Base-by-base conservation (phyloP, 306 rosid species). In the Pyrus bretschneideri region DNA sequence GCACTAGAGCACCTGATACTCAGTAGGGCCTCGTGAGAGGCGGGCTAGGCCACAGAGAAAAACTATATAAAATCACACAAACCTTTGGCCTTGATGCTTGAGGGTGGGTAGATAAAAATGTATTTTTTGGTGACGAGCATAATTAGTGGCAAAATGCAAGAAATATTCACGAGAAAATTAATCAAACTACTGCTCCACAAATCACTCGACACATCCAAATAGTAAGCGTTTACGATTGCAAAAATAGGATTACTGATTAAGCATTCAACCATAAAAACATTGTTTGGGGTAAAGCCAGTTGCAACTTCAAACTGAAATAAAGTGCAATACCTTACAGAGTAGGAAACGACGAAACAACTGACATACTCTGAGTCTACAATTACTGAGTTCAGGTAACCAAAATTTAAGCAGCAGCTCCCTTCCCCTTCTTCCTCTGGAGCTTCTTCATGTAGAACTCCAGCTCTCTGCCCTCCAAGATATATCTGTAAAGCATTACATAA, bases 371-470 rank as follows among this genome's bases (percentile, higher is more conserved):
- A 11, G 58, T 30, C 54, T 58, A 60, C 30, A 27, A 44, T 13
- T 17, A 23, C 46, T 4, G 33, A 46, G 64, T 80, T 31, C 70
- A 30, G 15, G 42, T 1, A 67, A 51, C 71, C 67, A 76, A 77
- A 76, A 23, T 55, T 42, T 76, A 81, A 33, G 84, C 74, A 15
- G 76, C 40, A 0, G 67, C 81, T 4, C 78, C 78, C 74, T 76
- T 81, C 68, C 84, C 81, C 81, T 81, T 81, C 81, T 81, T 81
- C 49, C 74, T 72, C 63, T 81, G 84, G 35, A 81, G 55, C 81
- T 81, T 76, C 84, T 81, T 81, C 81, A 71, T 76, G 81, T 81
- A 81, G 71, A 81, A 81, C 70, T 81, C 84, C 1, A 81, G 71
- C 70, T 81, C 84, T 33, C 67, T 81, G 15, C 84, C 84, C 30